phyloP scores from a whole-genome alignment of 441 rosid species.

The Melastoma candidum region DNA sequence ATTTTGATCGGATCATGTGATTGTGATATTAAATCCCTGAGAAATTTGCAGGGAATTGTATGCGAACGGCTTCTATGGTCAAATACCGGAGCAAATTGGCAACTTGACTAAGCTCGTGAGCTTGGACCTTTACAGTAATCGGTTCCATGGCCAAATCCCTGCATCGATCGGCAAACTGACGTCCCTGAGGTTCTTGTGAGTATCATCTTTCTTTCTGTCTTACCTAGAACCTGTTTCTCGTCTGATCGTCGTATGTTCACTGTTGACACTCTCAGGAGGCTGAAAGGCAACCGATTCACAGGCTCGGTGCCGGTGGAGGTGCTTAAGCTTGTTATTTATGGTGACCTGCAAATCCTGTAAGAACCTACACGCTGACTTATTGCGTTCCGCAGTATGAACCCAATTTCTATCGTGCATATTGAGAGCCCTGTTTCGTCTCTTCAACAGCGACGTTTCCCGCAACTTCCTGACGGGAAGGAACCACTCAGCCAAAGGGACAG shows the following conservation, averaged over 20 bases:
- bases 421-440: too few species aligned
- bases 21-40: too few species aligned
- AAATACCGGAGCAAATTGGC: slow-evolving; percentile 32
- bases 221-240: too few species aligned
- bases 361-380: slow-evolving; percentile 7
- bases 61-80: slow-evolving; percentile 21
- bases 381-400: too few species aligned
- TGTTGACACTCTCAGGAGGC: slow-evolving; percentile 20
- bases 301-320: not conserved
- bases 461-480: too few species aligned
- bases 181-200: slow-evolving; percentile 27
- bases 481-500: too few species aligned
- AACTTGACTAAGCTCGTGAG: slow-evolving; percentile 22
- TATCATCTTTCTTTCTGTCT: not conserved
- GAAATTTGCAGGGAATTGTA: too few species aligned
- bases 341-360: slow-evolving; percentile 27
- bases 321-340: slow-evolving; percentile 15
- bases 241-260: too few species aligned
- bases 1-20: too few species aligned
- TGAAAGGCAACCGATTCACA: slow-evolving; percentile 28
- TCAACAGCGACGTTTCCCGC: too few species aligned
- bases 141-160: slow-evolving; percentile 31
- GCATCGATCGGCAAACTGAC: slow-evolving; percentile 30
- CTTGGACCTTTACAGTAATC: slow-evolving; percentile 29
- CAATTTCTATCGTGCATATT: too few species aligned